phyloP scores from a whole-genome alignment of 352 stramenopile genomes.

The Globisporangium lucens region DNA sequence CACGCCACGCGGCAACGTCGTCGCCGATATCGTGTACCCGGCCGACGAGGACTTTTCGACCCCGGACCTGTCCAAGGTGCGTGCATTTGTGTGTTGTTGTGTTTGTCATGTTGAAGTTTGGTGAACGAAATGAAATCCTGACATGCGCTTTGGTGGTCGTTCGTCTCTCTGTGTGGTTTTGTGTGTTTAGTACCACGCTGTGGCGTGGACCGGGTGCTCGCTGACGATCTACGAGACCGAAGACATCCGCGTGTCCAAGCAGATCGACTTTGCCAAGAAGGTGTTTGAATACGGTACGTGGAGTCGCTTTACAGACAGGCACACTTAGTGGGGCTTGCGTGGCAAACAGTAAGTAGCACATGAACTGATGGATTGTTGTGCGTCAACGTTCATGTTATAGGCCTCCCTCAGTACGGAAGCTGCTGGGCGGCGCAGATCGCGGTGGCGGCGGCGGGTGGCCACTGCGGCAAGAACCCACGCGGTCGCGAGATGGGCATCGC shows the following conservation, averaged over 20 bases:
- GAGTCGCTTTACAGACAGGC: no score
- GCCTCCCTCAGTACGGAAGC: slow-evolving; percentile 73
- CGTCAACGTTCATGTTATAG: slow-evolving; percentile 17
- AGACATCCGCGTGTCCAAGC: slow-evolving; percentile 63
- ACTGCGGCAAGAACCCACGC: slow-evolving; percentile 60
- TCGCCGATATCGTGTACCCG: slow-evolving; percentile 64
- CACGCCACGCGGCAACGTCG: slow-evolving; percentile 42
- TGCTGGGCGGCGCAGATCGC: slow-evolving; percentile 84
- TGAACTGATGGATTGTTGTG: not conserved
- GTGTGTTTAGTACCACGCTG: slow-evolving; percentile 53
- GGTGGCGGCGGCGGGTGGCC: slow-evolving; percentile 54
- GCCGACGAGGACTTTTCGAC: slow-evolving; percentile 61
- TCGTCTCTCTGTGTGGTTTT: not conserved
- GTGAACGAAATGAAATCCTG: not conserved
- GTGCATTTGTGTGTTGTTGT: not conserved
- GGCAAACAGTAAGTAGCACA: no score
- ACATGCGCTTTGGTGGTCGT: slow-evolving; percentile 6
- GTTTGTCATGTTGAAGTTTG: slow-evolving; percentile 3
- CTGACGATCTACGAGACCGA: slow-evolving; percentile 62
- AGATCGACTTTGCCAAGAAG: slow-evolving; percentile 69
- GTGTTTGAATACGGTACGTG: slow-evolving; percentile 55
- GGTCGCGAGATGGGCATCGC: slow-evolving; percentile 75
- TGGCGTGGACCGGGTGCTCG: slow-evolving; percentile 76
- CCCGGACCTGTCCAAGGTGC: slow-evolving; percentile 55
- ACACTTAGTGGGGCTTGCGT: no score